Evolutionary conservation across 108 stramenopile genomes (phyloP).

Genomic region (Asterionellopsis glacialis): DNA sequence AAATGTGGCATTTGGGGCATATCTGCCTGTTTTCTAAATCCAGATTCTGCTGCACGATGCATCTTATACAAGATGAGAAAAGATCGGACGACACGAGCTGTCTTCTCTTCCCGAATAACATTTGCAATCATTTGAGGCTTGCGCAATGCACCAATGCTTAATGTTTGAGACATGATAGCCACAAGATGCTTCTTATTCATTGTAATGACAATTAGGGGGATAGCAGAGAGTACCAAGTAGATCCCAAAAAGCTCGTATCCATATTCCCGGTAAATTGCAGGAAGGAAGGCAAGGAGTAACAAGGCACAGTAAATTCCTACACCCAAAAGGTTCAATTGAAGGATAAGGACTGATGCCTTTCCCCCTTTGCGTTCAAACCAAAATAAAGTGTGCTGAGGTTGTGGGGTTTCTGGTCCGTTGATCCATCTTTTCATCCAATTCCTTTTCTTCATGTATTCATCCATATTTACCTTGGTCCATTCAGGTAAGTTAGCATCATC

Average conservation of each 20-base stretch:
- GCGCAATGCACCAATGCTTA: conserved; percentile 20
- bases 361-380: conserved; percentile 29
- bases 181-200: conserved; percentile 15
- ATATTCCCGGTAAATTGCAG: conserved; percentile 3
- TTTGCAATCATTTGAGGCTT: conserved; percentile 24
- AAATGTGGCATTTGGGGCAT: too few relatives aligned
- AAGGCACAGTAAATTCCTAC: conserved; percentile 18
- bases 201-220: conserved; percentile 17
- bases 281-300: conserved; percentile 16
- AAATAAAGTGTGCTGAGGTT: conserved; percentile 25
- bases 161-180: conserved; percentile 18
- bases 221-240: conserved; percentile 5
- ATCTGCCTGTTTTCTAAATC: conserved; percentile 1
- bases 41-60: conserved; percentile 8
- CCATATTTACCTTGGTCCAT: conserved; percentile 25
- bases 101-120: conserved; percentile 45
- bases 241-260: background rate
- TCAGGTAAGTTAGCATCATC: conserved; percentile 8
- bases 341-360: conserved; percentile 14
- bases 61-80: conserved; percentile 36
- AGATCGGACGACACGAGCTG: conserved; percentile 29
- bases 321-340: conserved; percentile 28
- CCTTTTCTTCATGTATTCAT: conserved; percentile 10
- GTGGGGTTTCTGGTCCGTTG: conserved; percentile 9
- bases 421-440: conserved; percentile 9